Percentiles rank a stretch among this genome's conserved stretches.
These are phyloP conservation scores for Liquidambar formosana DNA, from an alignment of 164 flowering plant species.

Conservation along the genomic window DNA sequence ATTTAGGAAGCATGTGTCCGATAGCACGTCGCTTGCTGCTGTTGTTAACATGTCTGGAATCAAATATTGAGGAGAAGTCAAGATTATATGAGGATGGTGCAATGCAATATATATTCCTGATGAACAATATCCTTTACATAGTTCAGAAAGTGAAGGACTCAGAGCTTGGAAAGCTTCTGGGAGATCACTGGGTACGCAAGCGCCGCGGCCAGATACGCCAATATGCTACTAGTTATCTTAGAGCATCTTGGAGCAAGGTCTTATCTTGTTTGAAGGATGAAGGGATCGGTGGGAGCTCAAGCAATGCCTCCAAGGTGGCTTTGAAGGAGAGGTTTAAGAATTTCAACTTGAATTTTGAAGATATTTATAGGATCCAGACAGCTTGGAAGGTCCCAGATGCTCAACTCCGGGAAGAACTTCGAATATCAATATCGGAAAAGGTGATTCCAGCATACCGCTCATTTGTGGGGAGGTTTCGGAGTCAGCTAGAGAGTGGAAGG, in stretches of 20 bases:
- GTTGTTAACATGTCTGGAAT: slow-evolving; percentile 52
- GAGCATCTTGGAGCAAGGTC: slow-evolving; percentile 83
- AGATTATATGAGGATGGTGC: slow-evolving; percentile 68
- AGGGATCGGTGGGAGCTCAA: slow-evolving; percentile 71
- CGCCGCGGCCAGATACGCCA: slow-evolving; percentile 70
- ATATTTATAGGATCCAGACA: slow-evolving; percentile 73
- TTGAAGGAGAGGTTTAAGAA: slow-evolving; percentile 80
- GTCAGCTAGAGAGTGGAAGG: slow-evolving; percentile 73
- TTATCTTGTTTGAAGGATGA: slow-evolving; percentile 80
- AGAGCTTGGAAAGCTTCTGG: slow-evolving; percentile 70
- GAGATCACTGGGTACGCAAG: slow-evolving; percentile 80
- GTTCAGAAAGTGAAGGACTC: slow-evolving; percentile 85
- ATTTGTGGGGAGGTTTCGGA: slow-evolving; percentile 70
- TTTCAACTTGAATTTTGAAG: slow-evolving; percentile 79
- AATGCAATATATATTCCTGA: slow-evolving; percentile 70
- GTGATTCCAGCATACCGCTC: slow-evolving; percentile 81
- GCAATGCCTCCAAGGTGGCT: slow-evolving; percentile 60
- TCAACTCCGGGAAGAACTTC: slow-evolving; percentile 77
- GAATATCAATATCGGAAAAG: slow-evolving; percentile 72
- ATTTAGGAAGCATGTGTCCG: slow-evolving; percentile 34
- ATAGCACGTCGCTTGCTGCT: slow-evolving; percentile 43
- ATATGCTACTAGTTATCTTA: slow-evolving; percentile 68
- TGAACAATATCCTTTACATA: slow-evolving; percentile 84
- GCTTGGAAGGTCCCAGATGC: slow-evolving; percentile 83
- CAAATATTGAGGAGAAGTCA: slow-evolving; percentile 80